phyloP scores from a whole-genome alignment of 108 stramenopile genomes.

The Nitzschia palea region DNA sequence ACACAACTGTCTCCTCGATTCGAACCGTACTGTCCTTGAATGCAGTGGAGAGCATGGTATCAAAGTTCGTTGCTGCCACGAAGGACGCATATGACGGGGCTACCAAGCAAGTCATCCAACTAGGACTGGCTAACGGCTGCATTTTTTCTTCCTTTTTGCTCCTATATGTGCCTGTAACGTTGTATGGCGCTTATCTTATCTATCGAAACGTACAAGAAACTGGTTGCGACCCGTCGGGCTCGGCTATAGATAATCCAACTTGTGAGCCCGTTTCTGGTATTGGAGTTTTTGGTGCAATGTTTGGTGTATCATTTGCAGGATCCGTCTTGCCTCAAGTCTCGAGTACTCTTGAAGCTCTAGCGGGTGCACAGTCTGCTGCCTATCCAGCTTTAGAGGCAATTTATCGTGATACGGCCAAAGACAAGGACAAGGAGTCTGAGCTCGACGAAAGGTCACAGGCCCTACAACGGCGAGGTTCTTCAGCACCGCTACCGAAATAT shows the following conservation, averaged over 20 bases:
- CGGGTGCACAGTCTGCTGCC: slow-evolving; percentile 45
- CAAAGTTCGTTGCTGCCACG: slow-evolving; percentile 43
- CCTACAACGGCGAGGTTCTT: slow-evolving; percentile 16
- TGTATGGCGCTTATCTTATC: slow-evolving; percentile 50
- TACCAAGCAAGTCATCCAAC: slow-evolving; percentile 10
- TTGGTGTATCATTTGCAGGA: slow-evolving; percentile 50
- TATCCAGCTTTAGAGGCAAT: slow-evolving; percentile 53
- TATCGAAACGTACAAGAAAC: slow-evolving; percentile 32
- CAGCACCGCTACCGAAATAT: slow-evolving; percentile 34
- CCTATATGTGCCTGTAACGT: slow-evolving; percentile 28
- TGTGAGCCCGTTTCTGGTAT: slow-evolving; percentile 35
- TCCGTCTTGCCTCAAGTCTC: slow-evolving; percentile 52
- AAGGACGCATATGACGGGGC: slow-evolving; percentile 40
- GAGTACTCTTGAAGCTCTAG: slow-evolving; percentile 33
- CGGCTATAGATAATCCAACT: slow-evolving; percentile 24
- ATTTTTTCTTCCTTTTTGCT: slow-evolving; percentile 35
- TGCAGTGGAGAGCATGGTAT: slow-evolving; percentile 39
- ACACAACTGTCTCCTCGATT: slow-evolving; percentile 47
- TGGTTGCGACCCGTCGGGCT: slow-evolving; percentile 65
- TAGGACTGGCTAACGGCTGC: slow-evolving; percentile 57
- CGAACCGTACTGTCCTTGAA: slow-evolving; percentile 61
- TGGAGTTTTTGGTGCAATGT: slow-evolving; percentile 51
- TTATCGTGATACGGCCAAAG: slow-evolving; percentile 15
- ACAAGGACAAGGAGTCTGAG: background rate
- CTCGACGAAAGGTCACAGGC: slow-evolving; percentile 11